Evolutionary conservation across 2,329 filamentous ascomycete genomes (phyloP).

Genomic region (Ceratocystis destructans): DNA sequence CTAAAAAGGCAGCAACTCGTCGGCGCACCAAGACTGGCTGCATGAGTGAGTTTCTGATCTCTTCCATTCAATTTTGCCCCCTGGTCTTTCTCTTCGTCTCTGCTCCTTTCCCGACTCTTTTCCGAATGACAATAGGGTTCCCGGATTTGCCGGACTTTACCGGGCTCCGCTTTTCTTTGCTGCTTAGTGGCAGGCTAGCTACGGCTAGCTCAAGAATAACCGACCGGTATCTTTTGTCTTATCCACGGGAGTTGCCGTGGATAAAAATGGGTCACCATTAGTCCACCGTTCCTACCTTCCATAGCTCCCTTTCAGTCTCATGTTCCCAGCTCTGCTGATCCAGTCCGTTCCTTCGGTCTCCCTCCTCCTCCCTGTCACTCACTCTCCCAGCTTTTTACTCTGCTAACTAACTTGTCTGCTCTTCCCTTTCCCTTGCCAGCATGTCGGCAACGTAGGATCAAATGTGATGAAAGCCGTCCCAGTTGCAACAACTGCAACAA

Average conservation of each 20-base stretch:
- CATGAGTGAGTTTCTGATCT: slow-evolving; percentile 48
- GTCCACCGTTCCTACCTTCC: too few relatives aligned
- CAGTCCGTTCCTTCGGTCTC: neutral
- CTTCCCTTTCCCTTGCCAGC: slow-evolving; percentile 34
- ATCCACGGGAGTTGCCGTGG: neutral
- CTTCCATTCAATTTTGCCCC: neutral
- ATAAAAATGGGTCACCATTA: too few relatives aligned
- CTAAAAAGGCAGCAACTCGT: slow-evolving; percentile 38
- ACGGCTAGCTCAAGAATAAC: too few relatives aligned
- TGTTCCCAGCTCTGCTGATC: too few relatives aligned
- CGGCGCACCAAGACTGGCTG: slow-evolving; percentile 88
- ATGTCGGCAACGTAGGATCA: slow-evolving; percentile 88
- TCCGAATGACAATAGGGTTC: neutral
- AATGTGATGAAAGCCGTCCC: slow-evolving; percentile 83
- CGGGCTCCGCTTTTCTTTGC: neutral
- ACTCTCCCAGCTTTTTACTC: neutral
- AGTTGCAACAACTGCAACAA: slow-evolving; percentile 76
- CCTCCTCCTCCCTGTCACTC: too few relatives aligned
- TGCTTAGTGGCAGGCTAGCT: neutral
- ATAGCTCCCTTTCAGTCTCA: too few relatives aligned
- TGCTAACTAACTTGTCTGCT: neutral
- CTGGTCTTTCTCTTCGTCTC: neutral
- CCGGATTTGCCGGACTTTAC: neutral
- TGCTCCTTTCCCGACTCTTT: neutral
- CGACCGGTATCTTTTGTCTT: too few relatives aligned